Evolutionary conservation across 192 early-diverging fungal species (phyloP).

Genomic region (Helicostylum pulchrum): DNA sequence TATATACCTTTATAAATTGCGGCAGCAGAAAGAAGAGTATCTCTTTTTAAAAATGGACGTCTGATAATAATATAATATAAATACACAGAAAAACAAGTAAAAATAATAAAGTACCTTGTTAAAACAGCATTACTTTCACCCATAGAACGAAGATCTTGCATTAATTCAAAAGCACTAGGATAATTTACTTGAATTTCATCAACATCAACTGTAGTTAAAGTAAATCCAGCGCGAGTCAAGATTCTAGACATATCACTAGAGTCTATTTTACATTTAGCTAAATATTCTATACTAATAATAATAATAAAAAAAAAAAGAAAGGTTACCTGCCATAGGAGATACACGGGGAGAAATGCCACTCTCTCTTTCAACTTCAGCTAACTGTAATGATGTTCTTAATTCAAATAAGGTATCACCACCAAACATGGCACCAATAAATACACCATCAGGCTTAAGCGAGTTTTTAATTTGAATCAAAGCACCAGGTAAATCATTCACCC

Average conservation of each 20-base stretch:
- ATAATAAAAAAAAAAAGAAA: not conserved
- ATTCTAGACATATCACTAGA: slow-evolving; percentile 75
- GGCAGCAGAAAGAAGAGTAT: slow-evolving; percentile 81
- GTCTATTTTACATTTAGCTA: slow-evolving; percentile 29
- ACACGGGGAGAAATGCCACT: slow-evolving; percentile 87
- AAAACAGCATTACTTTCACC: slow-evolving; percentile 91
- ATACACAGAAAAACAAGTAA: not conserved
- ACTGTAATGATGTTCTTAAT: slow-evolving; percentile 82
- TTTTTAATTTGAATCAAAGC: slow-evolving; percentile 81
- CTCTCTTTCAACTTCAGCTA: slow-evolving; percentile 89
- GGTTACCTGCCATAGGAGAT: slow-evolving; percentile 80
- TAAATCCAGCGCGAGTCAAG: slow-evolving; percentile 80
- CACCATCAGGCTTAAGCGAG: slow-evolving; percentile 85
- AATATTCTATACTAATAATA: not conserved
- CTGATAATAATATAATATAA: slow-evolving; percentile 31
- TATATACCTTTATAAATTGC: slow-evolving; percentile 80
- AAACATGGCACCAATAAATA: slow-evolving; percentile 92
- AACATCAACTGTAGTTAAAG: slow-evolving; percentile 88
- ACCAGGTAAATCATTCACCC: slow-evolving; percentile 95
- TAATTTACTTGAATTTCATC: slow-evolving; percentile 91
- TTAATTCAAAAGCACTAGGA: slow-evolving; percentile 87
- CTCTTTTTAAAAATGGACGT: slow-evolving; percentile 68
- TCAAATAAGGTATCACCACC: slow-evolving; percentile 97
- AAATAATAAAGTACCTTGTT: slow-evolving; percentile 47
- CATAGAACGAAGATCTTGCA: slow-evolving; percentile 88